Base-by-base conservation (phyloP, 176 grass and related monocot species). In the Themeda triandra region DNA sequence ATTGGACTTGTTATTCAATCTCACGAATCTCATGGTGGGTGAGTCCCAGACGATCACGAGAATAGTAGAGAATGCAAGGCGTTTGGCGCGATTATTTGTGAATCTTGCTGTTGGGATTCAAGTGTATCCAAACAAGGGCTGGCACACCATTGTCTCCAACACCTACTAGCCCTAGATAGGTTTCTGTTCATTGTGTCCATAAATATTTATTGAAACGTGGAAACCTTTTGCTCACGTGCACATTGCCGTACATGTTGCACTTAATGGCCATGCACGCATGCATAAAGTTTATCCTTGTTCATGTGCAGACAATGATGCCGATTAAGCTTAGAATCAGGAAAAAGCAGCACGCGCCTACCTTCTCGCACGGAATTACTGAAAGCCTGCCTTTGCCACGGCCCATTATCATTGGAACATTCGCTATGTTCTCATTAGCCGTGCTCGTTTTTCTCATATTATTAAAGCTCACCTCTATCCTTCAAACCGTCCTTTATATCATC, bases 201-300 rank as follows among this genome's bases (percentile, higher is more conserved):
- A 64, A 8, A 66, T 31, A 58, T 23, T 58, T 23, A 17, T 23
- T 58, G 53, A 8, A 14, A 29, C 27, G 42, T 48, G 3, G 41
- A 19, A 6, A 5, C 6, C 23, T 10, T 35, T 30, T 3, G 19
- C 25, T 51, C 63, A 68, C 78, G 42, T 68, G 45, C 66, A 35
- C 28, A 29, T 46, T n/a, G 40, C 39, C 39, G 41, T 49, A 35
- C 78, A 49, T 66, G 11, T n/a, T 31, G 28, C 63, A 67, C 42
- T 66, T 32, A 46, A 84, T 84, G 58, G 30, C 10, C 21, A 84
- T 39, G 59, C 71, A 41, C 73, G 60, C 30, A 66, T 37, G 59
- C 24, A 36, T 75, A 13, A 48, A 36, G 13, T 11, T 44, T 65
- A 48, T 23, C n/a, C 31, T 67, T 15, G 13, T 77, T 77, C 71